Evolutionary conservation across 2,329 filamentous ascomycete genomes (phyloP).

Genomic region (Xylariomycetidae sp.): DNA sequence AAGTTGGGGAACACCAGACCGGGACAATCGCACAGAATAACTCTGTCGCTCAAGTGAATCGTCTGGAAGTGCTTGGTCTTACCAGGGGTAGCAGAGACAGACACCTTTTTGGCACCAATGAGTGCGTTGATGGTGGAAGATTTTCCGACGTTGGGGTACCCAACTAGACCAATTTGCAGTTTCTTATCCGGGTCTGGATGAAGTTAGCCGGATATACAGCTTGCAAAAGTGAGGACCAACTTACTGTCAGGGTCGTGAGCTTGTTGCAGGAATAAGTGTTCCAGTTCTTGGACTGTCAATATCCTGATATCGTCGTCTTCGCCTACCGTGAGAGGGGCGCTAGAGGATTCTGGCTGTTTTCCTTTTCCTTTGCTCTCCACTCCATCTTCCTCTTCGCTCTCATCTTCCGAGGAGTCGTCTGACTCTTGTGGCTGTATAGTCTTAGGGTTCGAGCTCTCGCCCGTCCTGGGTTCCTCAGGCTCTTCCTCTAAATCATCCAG

Average conservation of each 20-base stretch:
- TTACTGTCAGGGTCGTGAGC: constrained; percentile 51
- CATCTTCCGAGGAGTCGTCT: constrained; percentile 21
- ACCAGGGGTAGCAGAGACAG: constrained; percentile 91
- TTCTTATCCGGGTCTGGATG: constrained; percentile 50
- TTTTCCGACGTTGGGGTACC: constrained; percentile 98
- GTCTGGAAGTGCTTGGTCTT: constrained; percentile 99
- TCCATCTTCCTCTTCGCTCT: constrained; percentile 23
- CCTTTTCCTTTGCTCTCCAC: constrained; percentile 31
- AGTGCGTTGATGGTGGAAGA: constrained; percentile 98
- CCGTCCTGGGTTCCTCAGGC: constrained; percentile 31
- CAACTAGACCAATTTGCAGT: constrained; percentile 86
- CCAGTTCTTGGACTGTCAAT: constrained; percentile 85
- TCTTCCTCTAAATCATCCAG: constrained; percentile 51
- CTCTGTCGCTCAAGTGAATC: constrained; percentile 82
- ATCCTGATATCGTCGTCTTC: constrained; percentile 66
- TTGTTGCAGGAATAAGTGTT: constrained; percentile 78
- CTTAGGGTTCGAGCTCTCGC: constrained; percentile 25
- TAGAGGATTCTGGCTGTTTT: too few species aligned
- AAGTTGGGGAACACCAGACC: constrained; percentile 99
- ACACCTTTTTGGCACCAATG: constrained; percentile 98
- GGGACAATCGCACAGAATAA: constrained; percentile 94
- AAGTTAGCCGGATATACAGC: constrained; percentile 14
- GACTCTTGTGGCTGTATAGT: constrained; percentile 20
- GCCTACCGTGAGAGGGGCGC: constrained; percentile 32
- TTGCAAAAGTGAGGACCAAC: constrained; percentile 8